Percentiles rank a stretch among this genome's conserved stretches.
Conservation (phyloP, 768 basidiomycete species). For the Lyophyllum decastes region DNA sequence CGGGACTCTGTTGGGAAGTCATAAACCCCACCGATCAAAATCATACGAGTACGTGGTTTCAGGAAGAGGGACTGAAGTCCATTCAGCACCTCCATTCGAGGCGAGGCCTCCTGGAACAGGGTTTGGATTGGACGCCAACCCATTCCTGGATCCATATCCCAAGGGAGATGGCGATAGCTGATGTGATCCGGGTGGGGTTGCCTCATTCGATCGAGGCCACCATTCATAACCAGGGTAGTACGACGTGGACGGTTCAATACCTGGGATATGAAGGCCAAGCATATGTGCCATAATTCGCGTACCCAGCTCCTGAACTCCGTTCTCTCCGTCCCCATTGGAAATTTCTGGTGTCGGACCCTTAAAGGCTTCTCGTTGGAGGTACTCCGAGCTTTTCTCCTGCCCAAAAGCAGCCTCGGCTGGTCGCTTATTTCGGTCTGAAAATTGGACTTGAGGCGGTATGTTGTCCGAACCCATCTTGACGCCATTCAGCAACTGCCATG, state of each 20-base stretch:
- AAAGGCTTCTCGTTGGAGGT: slow-evolving; percentile 43
- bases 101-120: background rate
- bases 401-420: slow-evolving; percentile 66
- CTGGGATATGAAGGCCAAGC: slow-evolving; percentile 67
- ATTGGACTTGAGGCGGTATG: slow-evolving; percentile 35
- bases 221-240: slow-evolving; percentile 62
- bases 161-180: slow-evolving; percentile 13
- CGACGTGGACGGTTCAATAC: slow-evolving; percentile 60
- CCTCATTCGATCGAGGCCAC: slow-evolving; percentile 54
- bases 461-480: slow-evolving; percentile 57
- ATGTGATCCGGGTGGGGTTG: slow-evolving; percentile 19
- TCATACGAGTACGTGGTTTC: slow-evolving; percentile 17
- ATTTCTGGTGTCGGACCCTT: slow-evolving; percentile 21
- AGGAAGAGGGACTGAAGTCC: slow-evolving; percentile 14
- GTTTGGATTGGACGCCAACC: background rate
- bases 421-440: slow-evolving; percentile 53
- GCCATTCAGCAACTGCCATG: slow-evolving; percentile 67
- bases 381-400: slow-evolving; percentile 48
- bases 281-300: slow-evolving; percentile 73
- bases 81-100: slow-evolving; percentile 5
- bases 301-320: slow-evolving; percentile 63
- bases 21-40: slow-evolving; percentile 18
- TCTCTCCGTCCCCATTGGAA: slow-evolving; percentile 28
- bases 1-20: background rate
- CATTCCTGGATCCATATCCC: slow-evolving; percentile 8